Conservation (phyloP, 306 rosid genomes). For the cucumber (Cucumis sativus) region Cucumber_9930_V3 NC_026659.2:26402501-26403000, state of each 20-base stretch:
- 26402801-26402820: neutral
- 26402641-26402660: neutral
- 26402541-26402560: neutral
- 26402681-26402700: neutral
- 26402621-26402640: neutral
- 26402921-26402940: neutral
- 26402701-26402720: neutral
- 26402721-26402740: neutral
- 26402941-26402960: neutral
- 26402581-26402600: neutral
- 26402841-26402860: neutral
- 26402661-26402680: neutral
- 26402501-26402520: neutral
- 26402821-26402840: neutral
- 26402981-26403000: conserved; percentile 4
- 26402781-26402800: neutral
- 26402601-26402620: neutral
- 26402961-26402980: neutral
- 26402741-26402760: neutral
- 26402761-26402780: neutral
- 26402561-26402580: neutral
- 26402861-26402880: neutral
- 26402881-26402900: neutral
- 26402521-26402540: neutral
- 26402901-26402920: neutral